Evolutionary conservation across 768 basidiomycete genomes (phyloP), one percentile per base, ranked within the genome.

Genomic region (Boletus subcaerulescens): DNA sequence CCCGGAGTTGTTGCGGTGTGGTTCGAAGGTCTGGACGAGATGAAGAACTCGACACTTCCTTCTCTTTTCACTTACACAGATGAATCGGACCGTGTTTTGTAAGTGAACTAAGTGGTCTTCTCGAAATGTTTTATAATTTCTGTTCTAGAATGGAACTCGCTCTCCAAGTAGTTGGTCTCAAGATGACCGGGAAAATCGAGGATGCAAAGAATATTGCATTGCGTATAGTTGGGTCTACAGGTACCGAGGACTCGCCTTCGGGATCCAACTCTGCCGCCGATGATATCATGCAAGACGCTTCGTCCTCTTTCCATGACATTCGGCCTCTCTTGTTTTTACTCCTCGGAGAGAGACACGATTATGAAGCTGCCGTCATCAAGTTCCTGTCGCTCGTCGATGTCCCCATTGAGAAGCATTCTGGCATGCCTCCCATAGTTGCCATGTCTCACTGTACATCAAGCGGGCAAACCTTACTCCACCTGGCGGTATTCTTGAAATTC

Each of bases 151-250:
- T 98, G 92, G 95, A 96, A 69, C 82, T 97, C 50, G 94, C 94
- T 48, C 77, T 98, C 4, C 93, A 96, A 66, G 93, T 96, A 14
- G 93, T 98, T 17, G 95, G 95, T 0, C 75, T 97, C 59, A 94
- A 96, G 76, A 95, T 97, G 91, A 96, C 93, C 0, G 94, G 94
- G 45, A 90, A 93, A 65, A 86, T 96, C 29, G 93, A 95, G 62
- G 91, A 94, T 50, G 93, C 94, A 3, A 88, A 91, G 71, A 90
- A 93, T 54, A 89, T 97, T 36, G 94, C 94, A 14, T 86, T 94
- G 82, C 82, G 93, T 31, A 97, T 97, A 60, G 91, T 97, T 31
- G 88, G 90, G 38, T 86, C 78, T 51, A 76, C 84, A n/a, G 83
- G 80, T 24, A 72, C 73, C 31, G 83, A 86, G 49, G 73, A 73